A percentile compares a stretch with the other conserved stretches of the same genome.
Conservation (phyloP, 164 flowering plant species). For the Sextonia rubra region DNA sequence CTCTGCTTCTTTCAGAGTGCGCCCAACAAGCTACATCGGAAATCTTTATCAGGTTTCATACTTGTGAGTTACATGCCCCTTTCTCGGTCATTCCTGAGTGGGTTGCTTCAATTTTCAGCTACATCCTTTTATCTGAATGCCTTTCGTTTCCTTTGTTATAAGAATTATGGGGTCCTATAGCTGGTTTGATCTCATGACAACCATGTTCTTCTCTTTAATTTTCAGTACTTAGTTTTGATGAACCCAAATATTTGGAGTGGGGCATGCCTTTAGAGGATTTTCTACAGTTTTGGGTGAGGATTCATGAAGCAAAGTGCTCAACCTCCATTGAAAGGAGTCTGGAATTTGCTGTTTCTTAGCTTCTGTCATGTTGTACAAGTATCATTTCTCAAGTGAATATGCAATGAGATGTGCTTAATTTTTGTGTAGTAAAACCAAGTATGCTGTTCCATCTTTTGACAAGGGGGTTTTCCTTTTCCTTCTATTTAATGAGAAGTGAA, state of each 20-base stretch:
- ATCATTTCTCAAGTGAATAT: no score
- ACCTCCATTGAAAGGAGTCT: conserved; percentile 55
- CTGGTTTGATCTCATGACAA: neutral
- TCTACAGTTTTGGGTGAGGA: neutral
- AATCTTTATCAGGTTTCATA: neutral
- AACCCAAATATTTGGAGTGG: neutral
- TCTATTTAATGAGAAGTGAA: no score
- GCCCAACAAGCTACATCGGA: neutral
- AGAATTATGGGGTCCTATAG: no score
- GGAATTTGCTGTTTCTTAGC: conserved; percentile 9
- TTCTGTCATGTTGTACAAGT: no score
- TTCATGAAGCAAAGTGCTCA: conserved; percentile 64
- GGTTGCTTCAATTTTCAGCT: neutral
- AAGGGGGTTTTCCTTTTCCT: neutral
- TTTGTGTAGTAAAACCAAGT: neutral
- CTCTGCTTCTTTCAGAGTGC: neutral
- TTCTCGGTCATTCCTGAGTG: neutral
- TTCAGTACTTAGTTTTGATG: neutral
- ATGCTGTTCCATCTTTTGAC: neutral
- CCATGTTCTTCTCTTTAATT: neutral
- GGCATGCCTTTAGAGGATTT: neutral
- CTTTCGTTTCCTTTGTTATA: neutral
- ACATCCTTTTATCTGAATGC: neutral
- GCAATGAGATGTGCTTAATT: no score
- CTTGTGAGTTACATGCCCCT: neutral